Base-by-base conservation (phyloP, 148 eudicot genomes). In the Camellia lanceoleosa region DNA sequence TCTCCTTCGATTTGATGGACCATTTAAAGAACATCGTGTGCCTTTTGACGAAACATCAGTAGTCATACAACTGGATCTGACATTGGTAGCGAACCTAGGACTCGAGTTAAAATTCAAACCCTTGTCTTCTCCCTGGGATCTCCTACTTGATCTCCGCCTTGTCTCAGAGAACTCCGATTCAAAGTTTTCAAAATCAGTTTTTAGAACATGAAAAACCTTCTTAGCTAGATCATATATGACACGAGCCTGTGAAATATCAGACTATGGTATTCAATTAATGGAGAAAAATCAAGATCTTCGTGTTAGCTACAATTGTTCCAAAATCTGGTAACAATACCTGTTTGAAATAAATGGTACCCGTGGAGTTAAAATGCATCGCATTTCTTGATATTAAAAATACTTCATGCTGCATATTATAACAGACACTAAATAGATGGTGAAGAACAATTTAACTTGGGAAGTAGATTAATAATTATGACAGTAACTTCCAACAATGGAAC, bases 331-430 rank as follows among this genome's bases (percentile, higher is more conserved):
- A 77, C n/a, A 49, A 72, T 67, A 94, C 98, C 97, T 95, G 98
- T 88, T 90, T 93, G 86, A 88, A 95, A 70, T 87, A 93, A 46
- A 88, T 78, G 47, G 95, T 90, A 18, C 82, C 75, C 7, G 93
- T 85, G 49, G 97, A 87, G 81, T 95, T 95, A 81, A 93, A 95
- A 78, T 86, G 87, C 96, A 91, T 90, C 5, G 97, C 97, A 82
- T 95, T 95, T 67, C 71, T 84, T 74, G 94, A 85, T 83, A 95
- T 93, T 79, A 93, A 71, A 79, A 89, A 93, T 71, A 82, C 87
- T 79, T 95, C 98, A 76, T 73, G 90, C 98, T 95, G 96, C 90
- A 87, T 44, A 23, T 62, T 54, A 44, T 23, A 23, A 23, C 30
- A 23, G 30, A 23, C 30, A 23, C 30, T 23, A 23, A 23, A 23